Evolutionary conservation across 2,329 filamentous ascomycete genomes (phyloP), one percentile per base, ranked within the genome.

Genomic region (Ilyonectria robusta): DNA sequence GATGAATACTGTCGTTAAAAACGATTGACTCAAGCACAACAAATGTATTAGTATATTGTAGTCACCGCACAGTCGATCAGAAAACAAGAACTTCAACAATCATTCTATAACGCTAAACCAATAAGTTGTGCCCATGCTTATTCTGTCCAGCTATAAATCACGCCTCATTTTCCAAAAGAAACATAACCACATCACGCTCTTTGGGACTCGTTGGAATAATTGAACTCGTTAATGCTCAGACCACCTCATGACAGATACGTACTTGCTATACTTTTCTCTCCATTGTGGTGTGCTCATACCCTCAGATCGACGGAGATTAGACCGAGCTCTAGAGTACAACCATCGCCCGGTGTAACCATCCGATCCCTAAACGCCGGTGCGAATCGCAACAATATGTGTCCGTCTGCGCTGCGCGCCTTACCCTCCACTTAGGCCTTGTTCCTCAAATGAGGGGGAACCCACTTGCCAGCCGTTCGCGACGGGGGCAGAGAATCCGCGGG

Each of bases 381-480:
- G 77, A 80, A 77, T 75, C 66, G 72, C 72, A 77, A 73, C 70
- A 71, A 74, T 73, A 65, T 69, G 59, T 73, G 68, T 61, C 69
- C 57, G 58, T 67, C 66, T 69, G 66, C 67, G 62, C 69, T 71
- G 42, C 66, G 56, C 60, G 56, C 53, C 53, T 29, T 47, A n/a
- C 66, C 57, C 53, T 62, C 65, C 59, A 57, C 50, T 70, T 58
- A 75, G 62, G 70, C 71, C 76, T 80, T 78, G 71, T 80, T 80
- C 71, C 80, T 79, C 77, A 76, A 40, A 67, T 83, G 80, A 74
- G 80, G 81, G 73, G 89, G 89, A 75, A 91, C 87, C 81, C 86
- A 92, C 79, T 89, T 91, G 73, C 88, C 88, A 51, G 86, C 75
- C 31, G 80, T 83, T 47, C 88, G 86, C 47, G 85, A 84, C 17